Evolutionary conservation across 805 yeast genomes (phyloP), one percentile per base, ranked within the genome.

Genomic region (Cyberlindnera saturnus): DNA sequence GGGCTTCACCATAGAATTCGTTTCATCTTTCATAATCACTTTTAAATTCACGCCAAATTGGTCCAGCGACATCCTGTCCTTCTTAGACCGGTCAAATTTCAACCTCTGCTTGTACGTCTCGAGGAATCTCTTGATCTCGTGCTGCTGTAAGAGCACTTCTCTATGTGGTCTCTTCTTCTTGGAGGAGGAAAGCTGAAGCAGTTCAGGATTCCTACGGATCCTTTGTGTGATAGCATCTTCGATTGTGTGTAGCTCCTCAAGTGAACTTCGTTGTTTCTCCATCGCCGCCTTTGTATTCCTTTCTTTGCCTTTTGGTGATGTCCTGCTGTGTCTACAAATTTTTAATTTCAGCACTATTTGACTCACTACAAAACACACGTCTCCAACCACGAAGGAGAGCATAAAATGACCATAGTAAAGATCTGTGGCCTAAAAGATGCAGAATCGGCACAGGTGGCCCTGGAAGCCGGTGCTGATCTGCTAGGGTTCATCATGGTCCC

Each of bases 401-500:
- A 31, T 15, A 26, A 18, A 9, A 51, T 51, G 52, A 60, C 64
- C 4, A 36, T 86, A n/a, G 84, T 85, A 5, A 91, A 91, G 58
- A 79, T 91, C 4, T 91, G 99, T 61, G 99, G 99, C 0, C 60
- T 91, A 18, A 75, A 76, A 50, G 70, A 82, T 3, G 59, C 63
- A 0, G 83, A 80, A 37, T 86, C 86, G 0, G 97, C 96, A 0
- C 47, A 63, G n/a, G 56, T 54, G 5, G 96, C 96, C 0, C 64
- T 89, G 0, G 76, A 74, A 0, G 49, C 69, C 6, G 95, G 95
- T 0, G 90, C 97, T 0, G 77, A 84, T 50, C 61, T 87, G 34
- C 55, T 91, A 3, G 99, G 99, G 1, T 77, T 86, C 51, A 93
- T 93, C 26, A 61, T 93, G 59, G 98, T 89, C 3, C 98, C 97